Evolutionary conservation across 345 rosid genomes (phyloP).

Genomic region (Nasturtium officinale): DNA sequence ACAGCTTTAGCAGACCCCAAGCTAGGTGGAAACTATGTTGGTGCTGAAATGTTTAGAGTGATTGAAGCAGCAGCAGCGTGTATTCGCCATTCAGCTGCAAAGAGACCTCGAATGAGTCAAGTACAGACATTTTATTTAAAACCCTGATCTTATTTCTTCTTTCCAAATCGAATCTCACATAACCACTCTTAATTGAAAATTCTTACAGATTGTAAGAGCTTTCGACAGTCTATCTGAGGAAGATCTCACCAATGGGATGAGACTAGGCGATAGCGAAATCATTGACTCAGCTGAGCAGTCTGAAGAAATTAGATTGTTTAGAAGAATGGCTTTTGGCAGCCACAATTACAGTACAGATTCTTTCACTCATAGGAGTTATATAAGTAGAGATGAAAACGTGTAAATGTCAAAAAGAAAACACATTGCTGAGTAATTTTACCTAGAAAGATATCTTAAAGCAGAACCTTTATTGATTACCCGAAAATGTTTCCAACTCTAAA

Average conservation of each 20-base stretch:
- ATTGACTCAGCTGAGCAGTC: slow-evolving; percentile 77
- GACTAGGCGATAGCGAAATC: slow-evolving; percentile 80
- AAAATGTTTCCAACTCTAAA: not conserved
- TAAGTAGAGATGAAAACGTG: slow-evolving; percentile 43
- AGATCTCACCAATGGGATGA: slow-evolving; percentile 90
- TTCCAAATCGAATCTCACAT: not conserved
- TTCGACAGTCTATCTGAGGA: slow-evolving; percentile 64
- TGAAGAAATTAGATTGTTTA: slow-evolving; percentile 81
- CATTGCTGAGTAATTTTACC: slow-evolving; percentile 12
- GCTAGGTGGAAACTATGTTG: slow-evolving; percentile 65
- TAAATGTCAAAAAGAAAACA: slow-evolving; percentile 43
- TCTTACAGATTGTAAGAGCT: slow-evolving; percentile 82
- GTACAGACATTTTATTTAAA: slow-evolving; percentile 42
- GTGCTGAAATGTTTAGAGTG: slow-evolving; percentile 75
- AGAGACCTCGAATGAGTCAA: slow-evolving; percentile 95
- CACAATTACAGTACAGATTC: slow-evolving; percentile 80
- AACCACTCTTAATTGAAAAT: not conserved
- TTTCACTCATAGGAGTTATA: slow-evolving; percentile 47
- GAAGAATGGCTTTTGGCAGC: slow-evolving; percentile 88
- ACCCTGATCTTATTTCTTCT: not conserved
- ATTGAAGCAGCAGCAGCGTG: slow-evolving; percentile 92
- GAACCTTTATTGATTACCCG: slow-evolving; percentile 22
- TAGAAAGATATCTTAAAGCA: slow-evolving; percentile 15
- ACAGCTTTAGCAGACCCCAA: slow-evolving; percentile 71
- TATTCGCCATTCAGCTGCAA: slow-evolving; percentile 84